Conservation (phyloP, 768 basidiomycete genomes). For the Boletellus emodensis region DNA sequence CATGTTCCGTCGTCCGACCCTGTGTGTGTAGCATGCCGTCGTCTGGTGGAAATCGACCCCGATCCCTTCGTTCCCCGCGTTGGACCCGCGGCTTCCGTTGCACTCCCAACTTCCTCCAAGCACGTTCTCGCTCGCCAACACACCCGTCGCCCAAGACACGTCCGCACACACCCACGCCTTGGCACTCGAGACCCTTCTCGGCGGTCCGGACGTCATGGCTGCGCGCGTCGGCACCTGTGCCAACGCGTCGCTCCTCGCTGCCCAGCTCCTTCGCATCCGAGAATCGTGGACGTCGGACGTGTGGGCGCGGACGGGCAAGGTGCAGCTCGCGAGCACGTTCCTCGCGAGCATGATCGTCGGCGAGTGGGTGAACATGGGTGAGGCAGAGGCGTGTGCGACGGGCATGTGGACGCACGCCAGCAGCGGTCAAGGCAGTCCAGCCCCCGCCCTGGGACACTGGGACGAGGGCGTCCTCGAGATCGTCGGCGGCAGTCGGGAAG, state of each 20-base stretch:
- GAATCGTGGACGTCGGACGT: constrained; percentile 75
- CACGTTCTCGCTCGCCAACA: constrained; percentile 68
- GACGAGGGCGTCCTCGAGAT: constrained; percentile 77
- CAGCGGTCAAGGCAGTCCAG: constrained; percentile 20
- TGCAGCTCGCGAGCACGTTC: constrained; percentile 77
- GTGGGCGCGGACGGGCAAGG: constrained; percentile 71
- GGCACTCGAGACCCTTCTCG: constrained; percentile 69
- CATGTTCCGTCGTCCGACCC: constrained; percentile 4
- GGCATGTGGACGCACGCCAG: constrained; percentile 67
- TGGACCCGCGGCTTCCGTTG: constrained; percentile 68
- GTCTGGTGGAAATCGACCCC: constrained; percentile 88
- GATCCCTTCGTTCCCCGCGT: constrained; percentile 63
- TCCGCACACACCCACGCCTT: constrained; percentile 78
- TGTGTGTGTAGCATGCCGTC: constrained; percentile 50
- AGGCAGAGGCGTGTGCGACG: constrained; percentile 73
- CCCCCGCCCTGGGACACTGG: constrained; percentile 58
- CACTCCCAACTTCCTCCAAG: constrained; percentile 65
- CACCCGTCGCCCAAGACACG: constrained; percentile 73
- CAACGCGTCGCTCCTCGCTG: constrained; percentile 64
- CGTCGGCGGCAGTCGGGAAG: constrained; percentile 71
- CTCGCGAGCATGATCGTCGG: constrained; percentile 68
- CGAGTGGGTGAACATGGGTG: constrained; percentile 66
- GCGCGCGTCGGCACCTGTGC: constrained; percentile 72
- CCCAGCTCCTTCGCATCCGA: constrained; percentile 74
- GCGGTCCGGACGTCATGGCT: constrained; percentile 75